Conservation (phyloP, 2,329 filamentous ascomycete genomes). For the Rhytidhysteron rufulum region DNA sequence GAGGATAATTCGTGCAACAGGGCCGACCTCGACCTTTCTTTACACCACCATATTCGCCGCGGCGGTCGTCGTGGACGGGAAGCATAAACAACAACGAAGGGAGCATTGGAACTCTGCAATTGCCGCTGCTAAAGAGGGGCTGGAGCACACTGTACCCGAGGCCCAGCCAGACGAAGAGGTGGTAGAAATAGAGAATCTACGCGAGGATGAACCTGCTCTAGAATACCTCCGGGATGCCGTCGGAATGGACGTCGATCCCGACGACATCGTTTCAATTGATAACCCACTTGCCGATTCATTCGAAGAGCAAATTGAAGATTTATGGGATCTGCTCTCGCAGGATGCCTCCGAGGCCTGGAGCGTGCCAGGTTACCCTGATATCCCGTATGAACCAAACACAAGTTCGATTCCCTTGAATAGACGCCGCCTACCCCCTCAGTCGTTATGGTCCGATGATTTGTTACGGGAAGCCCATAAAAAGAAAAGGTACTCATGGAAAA, state of each 20-base stretch:
- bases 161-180: background rate
- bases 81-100: conserved; percentile 55
- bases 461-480: conserved; percentile 26
- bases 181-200: conserved; percentile 11
- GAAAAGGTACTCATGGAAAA: conserved; percentile 38
- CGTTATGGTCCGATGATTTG: conserved; percentile 39
- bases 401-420: conserved; percentile 26
- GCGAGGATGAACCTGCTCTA: conserved; percentile 20
- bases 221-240: conserved; percentile 10
- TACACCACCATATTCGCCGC: conserved; percentile 66
- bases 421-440: conserved; percentile 41
- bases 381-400: conserved; percentile 40
- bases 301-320: conserved; percentile 11
- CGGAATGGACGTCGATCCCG: conserved; percentile 24
- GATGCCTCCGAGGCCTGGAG: too few species aligned
- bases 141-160: conserved; percentile 26
- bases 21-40: conserved; percentile 57
- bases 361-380: conserved; percentile 17
- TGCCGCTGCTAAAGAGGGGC: conserved; percentile 49
- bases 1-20: conserved; percentile 51
- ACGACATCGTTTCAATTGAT: conserved; percentile 2
- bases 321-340: conserved; percentile 25
- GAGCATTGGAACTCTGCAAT: conserved; percentile 61
- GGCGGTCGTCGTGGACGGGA: conserved; percentile 60
- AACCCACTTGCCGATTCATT: conserved; percentile 8